Base-by-base conservation (phyloP, 805 yeast genomes). In the Maudiozyma serrabonitensis region DNA sequence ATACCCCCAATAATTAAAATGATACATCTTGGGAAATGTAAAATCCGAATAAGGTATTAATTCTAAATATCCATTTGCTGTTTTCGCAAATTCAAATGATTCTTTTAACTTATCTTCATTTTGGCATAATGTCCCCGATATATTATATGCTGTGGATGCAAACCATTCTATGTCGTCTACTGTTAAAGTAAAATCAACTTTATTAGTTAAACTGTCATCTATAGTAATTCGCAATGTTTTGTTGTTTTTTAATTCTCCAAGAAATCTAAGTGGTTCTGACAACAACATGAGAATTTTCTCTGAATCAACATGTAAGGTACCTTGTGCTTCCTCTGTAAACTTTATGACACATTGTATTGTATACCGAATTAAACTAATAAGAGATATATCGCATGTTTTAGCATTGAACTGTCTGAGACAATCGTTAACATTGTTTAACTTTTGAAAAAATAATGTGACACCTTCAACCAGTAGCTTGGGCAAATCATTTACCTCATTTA, bases 161-260 rank as follows among this genome's bases (percentile, higher is more conserved):
- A 71, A 69, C 76, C 76, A 72, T 52, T 67, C 72, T 19, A 69
- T 52, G 42, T 72, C 76, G 42, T 62, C 62, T 6, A 54, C 50
- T 0, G 68, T 56, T n/a, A 67, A 53, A 6, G 47, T 46, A 23
- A 55, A 57, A 12, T 18, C 34, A 13, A 18, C 50, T 35, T 25
- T 31, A 3, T 11, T 19, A 3, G 18, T 21, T 3, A 7, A 4
- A 9, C 9, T 46, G 50, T 43, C 41, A 12, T 34, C 42, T 16
- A 7, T 7, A 4, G 2, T 13, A 2, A 37, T 34, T 5, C 6
- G 7, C 9, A 32, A 9, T 15, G 1, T 18, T 47, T 9, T 58
- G 50, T 55, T 52, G 45, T 21, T 39, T 46, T n/a, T 45, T n/a
- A 16, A 52, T 49, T 44, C 60, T 54, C 40, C 38, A 42, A 46